Base-by-base conservation (phyloP, 768 basidiomycete species). In the Scleroderma bovista region DNA sequence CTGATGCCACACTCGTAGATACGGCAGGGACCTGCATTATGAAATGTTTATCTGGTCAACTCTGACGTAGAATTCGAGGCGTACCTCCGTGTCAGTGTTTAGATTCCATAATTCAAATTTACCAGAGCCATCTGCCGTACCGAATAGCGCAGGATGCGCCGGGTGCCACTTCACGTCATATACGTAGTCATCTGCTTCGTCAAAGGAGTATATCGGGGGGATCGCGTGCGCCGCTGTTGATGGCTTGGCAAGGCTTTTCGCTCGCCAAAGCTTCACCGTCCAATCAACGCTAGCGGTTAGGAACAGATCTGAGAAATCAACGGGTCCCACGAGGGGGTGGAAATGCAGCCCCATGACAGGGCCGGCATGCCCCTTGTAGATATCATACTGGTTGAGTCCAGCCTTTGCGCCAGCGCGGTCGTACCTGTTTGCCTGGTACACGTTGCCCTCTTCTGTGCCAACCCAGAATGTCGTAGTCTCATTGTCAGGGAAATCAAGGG, bases 121-220 rank as follows among this genome's bases (percentile, higher is more conserved):
- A 22, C 94, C 96, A 2, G 89, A 87, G 2, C 96, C 96, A 63
- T 98, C 93, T 2, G 91, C 96, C 4, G 83, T 84, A 19, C 90
- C 94, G 65, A 98, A 99, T 42, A 94, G 54, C 1, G 95, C 93
- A 13, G 96, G 96, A 69, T 99, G 94, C 13, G 81, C 75, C 6
- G 95, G 93, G 65, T 99, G 96, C 96, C 96, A 99, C 65, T 87
- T 90, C 41, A 92, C 94, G 71, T 97, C 96, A 70, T 96, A 98
- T 10, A 99, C 95, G 64, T 98, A 97, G 66, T 99, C 96, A 63
- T 94, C 93, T 12, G 93, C 90, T 67, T 97, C 95, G 57, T 99
- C 95, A 60, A 99, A 98, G 36, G 91, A 93, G 64, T 94, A 88
- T 20, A 98, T 57, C 3, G 95, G 90, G 1, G 79, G 40, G n/a